These are phyloP conservation scores for Leptosphaerulina australis DNA, from an alignment of 2,329 filamentous ascomycete species.

Conservation along the genomic window DNA sequence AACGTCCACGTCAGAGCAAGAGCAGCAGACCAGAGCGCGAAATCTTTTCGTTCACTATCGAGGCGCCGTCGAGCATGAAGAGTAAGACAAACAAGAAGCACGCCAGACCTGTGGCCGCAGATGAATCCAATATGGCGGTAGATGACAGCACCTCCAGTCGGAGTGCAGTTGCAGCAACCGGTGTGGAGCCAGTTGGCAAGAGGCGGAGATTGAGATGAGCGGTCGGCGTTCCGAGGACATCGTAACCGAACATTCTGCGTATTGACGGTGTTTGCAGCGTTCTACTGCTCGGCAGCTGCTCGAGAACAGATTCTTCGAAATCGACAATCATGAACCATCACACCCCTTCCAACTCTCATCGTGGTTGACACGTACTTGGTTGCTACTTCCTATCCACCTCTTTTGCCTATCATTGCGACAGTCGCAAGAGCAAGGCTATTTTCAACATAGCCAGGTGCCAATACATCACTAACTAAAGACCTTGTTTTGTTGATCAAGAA, in stretches of 20 bases:
- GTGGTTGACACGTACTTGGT: no score
- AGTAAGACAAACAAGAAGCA: slow-evolving; percentile 12
- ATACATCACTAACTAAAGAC: no score
- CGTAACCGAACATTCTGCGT: background rate
- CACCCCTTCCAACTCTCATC: no score
- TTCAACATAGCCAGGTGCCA: no score
- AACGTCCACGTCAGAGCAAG: slow-evolving; percentile 20
- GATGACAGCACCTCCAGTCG: background rate
- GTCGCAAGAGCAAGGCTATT: no score
- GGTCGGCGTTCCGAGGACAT: background rate
- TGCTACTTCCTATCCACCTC: no score
- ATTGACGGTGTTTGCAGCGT: slow-evolving; percentile 7
- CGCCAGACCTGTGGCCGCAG: background rate
- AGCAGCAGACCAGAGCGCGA: slow-evolving; percentile 33
- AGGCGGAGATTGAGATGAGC: slow-evolving; percentile 10
- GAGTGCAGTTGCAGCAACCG: background rate
- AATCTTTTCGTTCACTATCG: slow-evolving; percentile 46
- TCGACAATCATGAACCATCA: no score
- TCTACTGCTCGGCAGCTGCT: no score
- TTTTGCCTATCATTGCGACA: no score
- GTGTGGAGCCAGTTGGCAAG: slow-evolving; percentile 10
- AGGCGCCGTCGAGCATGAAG: slow-evolving; percentile 38
- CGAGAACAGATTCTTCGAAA: no score
- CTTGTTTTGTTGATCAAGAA: no score
- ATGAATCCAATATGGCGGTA: background rate